Evolutionary conservation across 2,329 filamentous ascomycete genomes (phyloP).

Genomic region (Cladophialophora exuberans): DNA sequence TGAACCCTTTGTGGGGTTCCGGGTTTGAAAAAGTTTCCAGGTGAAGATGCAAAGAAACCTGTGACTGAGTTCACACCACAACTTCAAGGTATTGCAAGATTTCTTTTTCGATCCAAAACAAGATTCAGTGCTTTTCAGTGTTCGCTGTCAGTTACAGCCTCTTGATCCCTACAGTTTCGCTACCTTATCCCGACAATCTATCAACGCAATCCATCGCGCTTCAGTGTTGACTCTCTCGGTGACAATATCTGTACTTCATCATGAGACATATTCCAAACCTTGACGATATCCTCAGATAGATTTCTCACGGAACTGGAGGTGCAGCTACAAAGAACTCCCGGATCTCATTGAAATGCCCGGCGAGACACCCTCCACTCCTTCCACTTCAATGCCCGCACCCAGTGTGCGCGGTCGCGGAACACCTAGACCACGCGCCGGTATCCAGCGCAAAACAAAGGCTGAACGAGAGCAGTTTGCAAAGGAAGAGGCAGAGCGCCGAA

Average conservation of each 20-base stretch:
- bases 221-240: too few species aligned
- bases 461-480: constrained; percentile 33
- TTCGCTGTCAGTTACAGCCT: too few species aligned
- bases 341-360: constrained; percentile 6
- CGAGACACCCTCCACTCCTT: constrained; percentile 3
- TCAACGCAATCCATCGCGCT: too few species aligned
- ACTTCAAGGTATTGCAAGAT: too few species aligned
- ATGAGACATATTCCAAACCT: too few species aligned
- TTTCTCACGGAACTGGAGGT: background rate
- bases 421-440: constrained; percentile 30
- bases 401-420: constrained; percentile 5
- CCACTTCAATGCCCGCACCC: constrained; percentile 16
- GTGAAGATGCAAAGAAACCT: background rate
- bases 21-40: background rate
- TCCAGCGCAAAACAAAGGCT: constrained; percentile 32
- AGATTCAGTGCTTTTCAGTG: too few species aligned
- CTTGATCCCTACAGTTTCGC: too few species aligned
- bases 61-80: too few species aligned
- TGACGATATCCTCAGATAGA: background rate
- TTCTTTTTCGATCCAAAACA: too few species aligned
- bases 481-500: constrained; percentile 32
- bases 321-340: background rate
- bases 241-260: too few species aligned
- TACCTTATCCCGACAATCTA: too few species aligned
- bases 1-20: background rate